Conservation (phyloP, 2,329 filamentous ascomycete genomes). For the Botryotinia globosa region DNA sequence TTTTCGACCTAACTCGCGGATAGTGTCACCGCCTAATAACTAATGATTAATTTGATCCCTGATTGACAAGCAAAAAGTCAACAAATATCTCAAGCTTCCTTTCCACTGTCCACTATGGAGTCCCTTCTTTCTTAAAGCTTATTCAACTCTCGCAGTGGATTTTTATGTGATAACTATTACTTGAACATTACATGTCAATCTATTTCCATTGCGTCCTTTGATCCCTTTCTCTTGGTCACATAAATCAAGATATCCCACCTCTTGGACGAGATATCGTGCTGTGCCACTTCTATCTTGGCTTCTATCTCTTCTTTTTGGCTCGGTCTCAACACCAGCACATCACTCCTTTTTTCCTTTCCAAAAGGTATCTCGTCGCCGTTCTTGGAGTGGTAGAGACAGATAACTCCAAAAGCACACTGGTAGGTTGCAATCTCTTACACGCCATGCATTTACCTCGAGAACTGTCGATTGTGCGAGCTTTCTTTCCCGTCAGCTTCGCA, state of each 20-base stretch:
- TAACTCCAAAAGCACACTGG: neutral
- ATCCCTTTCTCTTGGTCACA: conserved; percentile 9
- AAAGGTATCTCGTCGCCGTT: neutral
- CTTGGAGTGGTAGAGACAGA: neutral
- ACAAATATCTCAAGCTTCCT: neutral
- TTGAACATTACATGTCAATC: neutral
- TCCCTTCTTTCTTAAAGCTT: neutral
- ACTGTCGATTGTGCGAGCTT: neutral
- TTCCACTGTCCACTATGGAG: neutral
- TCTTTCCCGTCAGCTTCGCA: neutral
- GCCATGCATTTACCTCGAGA: neutral
- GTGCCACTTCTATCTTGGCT: neutral
- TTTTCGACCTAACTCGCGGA: neutral
- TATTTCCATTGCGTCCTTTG: neutral
- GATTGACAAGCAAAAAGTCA: neutral
- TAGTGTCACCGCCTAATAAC: neutral
- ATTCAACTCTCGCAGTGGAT: neutral
- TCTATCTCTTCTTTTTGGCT: neutral
- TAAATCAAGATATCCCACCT: neutral
- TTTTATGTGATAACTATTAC: conserved; percentile 3
- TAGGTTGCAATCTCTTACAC: neutral
- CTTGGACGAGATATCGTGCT: neutral
- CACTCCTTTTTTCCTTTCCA: neutral
- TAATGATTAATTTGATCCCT: neutral
- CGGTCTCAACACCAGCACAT: conserved; percentile 14